Base-by-base conservation (phyloP, 1,139 yeast genomes). In the Diutina sp. region DNA sequence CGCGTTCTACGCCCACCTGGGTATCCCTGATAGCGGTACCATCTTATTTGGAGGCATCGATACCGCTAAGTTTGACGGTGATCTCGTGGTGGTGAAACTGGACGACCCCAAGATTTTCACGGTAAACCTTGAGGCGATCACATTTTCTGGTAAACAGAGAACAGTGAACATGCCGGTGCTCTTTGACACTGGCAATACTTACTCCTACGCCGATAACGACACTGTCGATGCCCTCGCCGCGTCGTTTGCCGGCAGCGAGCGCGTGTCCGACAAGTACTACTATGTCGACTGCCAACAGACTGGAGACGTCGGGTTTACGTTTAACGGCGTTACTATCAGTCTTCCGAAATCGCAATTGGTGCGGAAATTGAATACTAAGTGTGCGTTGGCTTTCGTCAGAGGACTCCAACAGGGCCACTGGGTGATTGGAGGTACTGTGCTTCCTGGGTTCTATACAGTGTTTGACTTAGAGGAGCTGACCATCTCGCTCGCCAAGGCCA, bases 361-460 rank as follows among this genome's bases (percentile, higher is more conserved):
- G 11, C n/a, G 52, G 12, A 30, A 48, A 6, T 6, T 30, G 12
- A 14, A 21, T 46, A 16, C 28, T 9, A n/a, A 5, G n/a, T 48
- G 52, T 48, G 41, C 38, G 25, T 48, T 48, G 21, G 52, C 41
- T 4, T 48, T 48, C 25, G 25, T 14, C 14, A 29, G 21, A 8
- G 38, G 41, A n/a, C n/a, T 30, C 16, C 38, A 48, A 7, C 11
- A 29, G 6, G 25, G 25, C 12, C 21, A 48, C 18, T 48, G 29
- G 28, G 35, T 32, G 18, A 63, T 69, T 56, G 74, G 74, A 41
- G 72, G 67, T 55, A 64, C 67, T 56, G 68, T 70, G 57, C 67
- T 71, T 63, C 65, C 72, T 62, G 60, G 60, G 45, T 69, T 71
- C 9, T 69, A 70, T 59, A 61, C 66, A 45, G 67, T 67, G 51